Conservation (phyloP, 495 filamentous ascomycete genomes). For the Aspergillus asperescens region DNA sequence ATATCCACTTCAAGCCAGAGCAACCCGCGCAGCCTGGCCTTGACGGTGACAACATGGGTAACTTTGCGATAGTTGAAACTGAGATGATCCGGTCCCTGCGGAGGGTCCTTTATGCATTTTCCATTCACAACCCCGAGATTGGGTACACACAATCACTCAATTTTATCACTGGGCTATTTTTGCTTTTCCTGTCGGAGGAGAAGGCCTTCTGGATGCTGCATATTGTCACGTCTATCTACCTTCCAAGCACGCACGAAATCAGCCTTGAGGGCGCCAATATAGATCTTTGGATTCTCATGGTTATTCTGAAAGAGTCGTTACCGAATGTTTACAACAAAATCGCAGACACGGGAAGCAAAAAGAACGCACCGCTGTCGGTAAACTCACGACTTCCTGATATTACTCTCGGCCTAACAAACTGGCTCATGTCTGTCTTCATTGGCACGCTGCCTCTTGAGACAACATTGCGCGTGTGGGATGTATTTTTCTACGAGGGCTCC, state of each 20-base stretch:
- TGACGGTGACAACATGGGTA: constrained; percentile 18
- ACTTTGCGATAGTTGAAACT: constrained; percentile 54
- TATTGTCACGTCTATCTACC: constrained; percentile 80
- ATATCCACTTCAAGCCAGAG: constrained; percentile 83
- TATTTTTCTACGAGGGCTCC: constrained; percentile 91
- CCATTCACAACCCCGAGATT: constrained; percentile 79
- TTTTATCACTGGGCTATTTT: constrained; percentile 91
- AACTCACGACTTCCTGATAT: constrained; percentile 74
- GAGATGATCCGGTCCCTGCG: constrained; percentile 75
- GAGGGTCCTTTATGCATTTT: constrained; percentile 82
- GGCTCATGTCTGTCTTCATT: constrained; percentile 98
- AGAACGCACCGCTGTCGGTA: constrained; percentile 41
- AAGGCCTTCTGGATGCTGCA: constrained; percentile 93
- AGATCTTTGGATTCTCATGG: constrained; percentile 92
- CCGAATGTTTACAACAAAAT: constrained; percentile 87
- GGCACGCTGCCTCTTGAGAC: constrained; percentile 88
- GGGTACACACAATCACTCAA: constrained; percentile 97
- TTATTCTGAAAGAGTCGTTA: constrained; percentile 71
- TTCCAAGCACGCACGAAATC: constrained; percentile 89
- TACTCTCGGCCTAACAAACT: constrained; percentile 88
- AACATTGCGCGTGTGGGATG: constrained; percentile 88
- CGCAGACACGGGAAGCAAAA: constrained; percentile 58
- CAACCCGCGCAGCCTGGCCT: constrained; percentile 20
- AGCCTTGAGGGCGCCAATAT: constrained; percentile 90
- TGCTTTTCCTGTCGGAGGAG: constrained; percentile 88